phyloP scores from a whole-genome alignment of 176 grass and related monocot species.

The Triticum dicoccoides region DNA sequence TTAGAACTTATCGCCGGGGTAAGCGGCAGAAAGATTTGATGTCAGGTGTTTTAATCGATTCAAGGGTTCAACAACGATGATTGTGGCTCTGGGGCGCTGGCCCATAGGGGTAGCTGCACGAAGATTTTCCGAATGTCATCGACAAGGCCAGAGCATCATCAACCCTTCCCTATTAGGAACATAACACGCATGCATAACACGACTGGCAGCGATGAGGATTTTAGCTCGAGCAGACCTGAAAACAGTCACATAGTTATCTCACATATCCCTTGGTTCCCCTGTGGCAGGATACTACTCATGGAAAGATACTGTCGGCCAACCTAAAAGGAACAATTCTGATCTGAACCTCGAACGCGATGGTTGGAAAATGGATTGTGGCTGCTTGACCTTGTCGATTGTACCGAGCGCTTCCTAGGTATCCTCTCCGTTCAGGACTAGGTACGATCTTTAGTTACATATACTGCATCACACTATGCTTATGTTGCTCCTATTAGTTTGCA shows the following conservation, averaged over 20 bases:
- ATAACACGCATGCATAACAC: background rate
- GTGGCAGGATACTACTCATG: constrained; percentile 9
- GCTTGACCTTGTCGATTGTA: constrained; percentile 11
- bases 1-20: too few relatives aligned
- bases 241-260: constrained; percentile 13
- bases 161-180: background rate
- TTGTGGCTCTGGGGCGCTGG: too few relatives aligned
- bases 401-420: background rate
- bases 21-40: too few relatives aligned
- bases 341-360: background rate
- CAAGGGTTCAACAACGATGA: too few relatives aligned
- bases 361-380: background rate
- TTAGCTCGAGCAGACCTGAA: constrained; percentile 21
- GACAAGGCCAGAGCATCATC: too few relatives aligned
- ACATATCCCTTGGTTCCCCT: background rate
- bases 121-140: too few relatives aligned
- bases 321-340: constrained; percentile 3
- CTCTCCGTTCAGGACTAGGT: background rate
- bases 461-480: background rate
- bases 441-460: background rate
- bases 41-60: too few relatives aligned
- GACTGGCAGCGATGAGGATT: background rate
- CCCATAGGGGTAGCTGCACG: too few relatives aligned
- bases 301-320: background rate
- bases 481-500: background rate